These are phyloP conservation scores for Salicornia ramosissima DNA, from an alignment of 148 eudicot genomes.

Conservation along the genomic window DNA sequence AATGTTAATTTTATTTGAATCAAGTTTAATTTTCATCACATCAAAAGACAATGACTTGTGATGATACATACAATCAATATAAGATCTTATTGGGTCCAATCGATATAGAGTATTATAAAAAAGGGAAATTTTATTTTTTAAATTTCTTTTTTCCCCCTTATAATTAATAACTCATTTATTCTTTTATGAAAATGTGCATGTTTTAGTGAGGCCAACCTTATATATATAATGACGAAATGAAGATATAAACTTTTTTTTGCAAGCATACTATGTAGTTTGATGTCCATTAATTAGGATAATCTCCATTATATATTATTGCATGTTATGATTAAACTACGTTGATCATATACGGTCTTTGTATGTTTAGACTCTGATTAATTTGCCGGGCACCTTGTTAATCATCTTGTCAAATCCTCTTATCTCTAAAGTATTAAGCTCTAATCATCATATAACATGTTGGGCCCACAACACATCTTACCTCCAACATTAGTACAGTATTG, in stretches of 20 bases:
- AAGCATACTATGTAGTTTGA: background rate
- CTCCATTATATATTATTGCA: background rate
- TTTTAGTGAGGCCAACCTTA: conserved; percentile 12
- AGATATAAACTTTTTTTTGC: background rate
- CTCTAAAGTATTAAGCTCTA: background rate
- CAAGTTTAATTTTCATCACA: background rate
- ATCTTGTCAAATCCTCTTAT: background rate
- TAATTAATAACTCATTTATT: background rate
- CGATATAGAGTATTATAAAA: background rate
- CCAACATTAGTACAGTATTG: no score
- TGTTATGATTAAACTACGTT: background rate
- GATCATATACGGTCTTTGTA: background rate
- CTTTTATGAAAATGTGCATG: background rate
- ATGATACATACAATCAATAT: background rate
- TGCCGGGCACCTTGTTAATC: conserved; percentile 8
- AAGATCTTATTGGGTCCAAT: conserved; percentile 10
- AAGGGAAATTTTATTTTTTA: background rate
- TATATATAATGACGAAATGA: conserved; percentile 1
- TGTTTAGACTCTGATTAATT: background rate
- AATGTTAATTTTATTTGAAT: background rate
- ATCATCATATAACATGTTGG: background rate
- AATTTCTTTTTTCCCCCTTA: background rate
- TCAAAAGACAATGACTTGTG: conserved; percentile 3
- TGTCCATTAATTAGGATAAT: background rate
- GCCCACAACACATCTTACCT: no score